Base-by-base conservation (phyloP, 2,329 filamentous ascomycete species). In the Scedosporium dehoogii region DNA sequence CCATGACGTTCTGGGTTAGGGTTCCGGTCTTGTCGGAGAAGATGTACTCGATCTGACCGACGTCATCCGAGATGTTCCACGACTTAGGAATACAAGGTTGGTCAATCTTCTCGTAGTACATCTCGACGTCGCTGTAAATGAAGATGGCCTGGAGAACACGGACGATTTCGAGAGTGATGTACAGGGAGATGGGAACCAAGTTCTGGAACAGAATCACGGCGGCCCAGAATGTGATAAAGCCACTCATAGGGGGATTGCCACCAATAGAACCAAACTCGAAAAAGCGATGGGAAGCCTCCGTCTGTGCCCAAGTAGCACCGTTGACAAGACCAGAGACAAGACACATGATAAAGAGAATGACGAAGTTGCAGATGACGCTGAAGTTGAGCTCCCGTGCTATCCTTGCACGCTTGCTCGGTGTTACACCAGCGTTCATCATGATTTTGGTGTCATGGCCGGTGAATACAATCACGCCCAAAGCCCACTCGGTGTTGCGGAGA, bases 11-110 rank as follows among this genome's bases (percentile, higher is more conserved):
- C 76, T 92, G 96, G n/a, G 93, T 97, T 70, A 97, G 79, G 3
- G 93, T 97, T 53, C 93, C 93, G 1, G 93, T 97, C 79, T 97
- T 97, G 79, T 97, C 93, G 0, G 92, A 97, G 75, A 99, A 99
- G 67, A 99, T 96, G 78, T 97, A 99, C 75, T 97, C 94, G 65
- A 99, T 96, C 75, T 99, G 94, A 12, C 94, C 94, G 57, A 99
- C 81, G 69, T 99, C 96, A 71, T 99, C 94, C 0, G 93, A 97
- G 59, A 99, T 97, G 72, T 97, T 99, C 94, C 94, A 99, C 0
- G 92, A 92, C 71, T 97, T 97, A 4, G 96, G 94, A 10, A 96
- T 91, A 72, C 96, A 99, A 1, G 93, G 92, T 71, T 96, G 92
- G 70, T 96, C 92, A 67, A 97, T 86, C 69, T 86, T 87, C 63